These are phyloP conservation scores for Pleurotus tuber-regium DNA, from an alignment of 768 basidiomycete genomes.

Conservation along the genomic window DNA sequence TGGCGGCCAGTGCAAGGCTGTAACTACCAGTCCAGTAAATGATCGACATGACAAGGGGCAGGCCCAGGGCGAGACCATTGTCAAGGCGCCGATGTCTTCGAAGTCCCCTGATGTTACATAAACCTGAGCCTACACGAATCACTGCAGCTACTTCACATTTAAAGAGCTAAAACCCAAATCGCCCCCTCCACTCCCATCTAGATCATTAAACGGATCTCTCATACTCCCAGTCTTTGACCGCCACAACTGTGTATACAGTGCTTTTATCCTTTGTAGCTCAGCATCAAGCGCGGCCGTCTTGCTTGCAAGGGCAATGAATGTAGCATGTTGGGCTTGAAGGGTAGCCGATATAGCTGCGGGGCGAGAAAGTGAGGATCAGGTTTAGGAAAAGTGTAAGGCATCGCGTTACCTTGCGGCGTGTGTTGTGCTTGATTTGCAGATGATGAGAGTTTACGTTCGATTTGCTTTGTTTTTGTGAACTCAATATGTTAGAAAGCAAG, in stretches of 20 bases:
- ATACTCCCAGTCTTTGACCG: conserved; percentile 77
- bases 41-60: neutral
- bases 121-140: too few species aligned
- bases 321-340: conserved; percentile 75
- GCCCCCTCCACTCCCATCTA: conserved; percentile 30
- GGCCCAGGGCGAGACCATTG: too few species aligned
- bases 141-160: conserved; percentile 36
- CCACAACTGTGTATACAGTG: conserved; percentile 76
- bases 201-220: conserved; percentile 74
- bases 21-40: too few species aligned
- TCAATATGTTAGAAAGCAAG: neutral
- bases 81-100: too few species aligned
- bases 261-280: conserved; percentile 75
- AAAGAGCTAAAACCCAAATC: conserved; percentile 45
- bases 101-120: too few species aligned
- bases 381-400: conserved; percentile 8
- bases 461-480: conserved; percentile 49
- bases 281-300: conserved; percentile 73
- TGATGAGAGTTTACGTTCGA: conserved; percentile 77
- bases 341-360: conserved; percentile 66
- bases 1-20: neutral
- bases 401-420: conserved; percentile 67
- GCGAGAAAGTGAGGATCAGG: conserved; percentile 11
- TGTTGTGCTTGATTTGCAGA: conserved; percentile 59
- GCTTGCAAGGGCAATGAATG: conserved; percentile 73